Evolutionary conservation across 805 yeast species (phyloP).

Genomic region (Teunomyces atbi): DNA sequence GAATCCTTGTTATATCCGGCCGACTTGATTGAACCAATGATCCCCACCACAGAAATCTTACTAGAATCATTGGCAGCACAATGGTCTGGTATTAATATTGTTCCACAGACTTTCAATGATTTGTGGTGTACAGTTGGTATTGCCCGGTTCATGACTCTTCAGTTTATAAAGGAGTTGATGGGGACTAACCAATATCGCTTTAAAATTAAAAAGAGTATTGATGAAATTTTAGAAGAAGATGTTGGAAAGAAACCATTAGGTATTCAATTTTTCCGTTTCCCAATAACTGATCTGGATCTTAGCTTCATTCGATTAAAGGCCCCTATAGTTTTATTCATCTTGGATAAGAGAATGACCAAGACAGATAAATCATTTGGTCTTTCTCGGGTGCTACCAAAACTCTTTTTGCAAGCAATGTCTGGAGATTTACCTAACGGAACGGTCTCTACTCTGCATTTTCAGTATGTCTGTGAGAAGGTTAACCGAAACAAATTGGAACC

Average conservation of each 20-base stretch:
- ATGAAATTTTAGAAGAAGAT: constrained; percentile 69
- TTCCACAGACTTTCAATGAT: constrained; percentile 76
- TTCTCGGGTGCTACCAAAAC: constrained; percentile 85
- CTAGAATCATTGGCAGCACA: constrained; percentile 77
- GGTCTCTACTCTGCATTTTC: constrained; percentile 80
- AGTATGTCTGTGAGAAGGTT: constrained; percentile 91
- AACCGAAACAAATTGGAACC: constrained; percentile 77
- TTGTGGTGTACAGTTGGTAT: constrained; percentile 89
- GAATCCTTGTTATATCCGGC: constrained; percentile 69
- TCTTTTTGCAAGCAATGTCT: constrained; percentile 92
- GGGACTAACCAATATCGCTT: constrained; percentile 83
- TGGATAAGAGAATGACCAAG: constrained; percentile 92
- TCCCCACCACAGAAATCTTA: constrained; percentile 62
- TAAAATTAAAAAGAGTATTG: constrained; percentile 62
- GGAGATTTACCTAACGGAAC: constrained; percentile 82
- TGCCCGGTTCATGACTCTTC: constrained; percentile 75
- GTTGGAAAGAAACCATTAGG: constrained; percentile 82
- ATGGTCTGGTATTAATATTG: constrained; percentile 91
- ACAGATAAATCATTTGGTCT: constrained; percentile 93
- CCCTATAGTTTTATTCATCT: constrained; percentile 77
- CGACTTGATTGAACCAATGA: constrained; percentile 74
- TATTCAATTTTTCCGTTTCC: constrained; percentile 60
- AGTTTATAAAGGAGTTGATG: constrained; percentile 66
- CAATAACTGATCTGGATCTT: constrained; percentile 60
- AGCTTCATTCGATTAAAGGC: constrained; percentile 75